Evolutionary conservation across 805 yeast species (phyloP), one percentile per base, ranked within the genome.

Genomic region (Monosporozyma aerobia): DNA sequence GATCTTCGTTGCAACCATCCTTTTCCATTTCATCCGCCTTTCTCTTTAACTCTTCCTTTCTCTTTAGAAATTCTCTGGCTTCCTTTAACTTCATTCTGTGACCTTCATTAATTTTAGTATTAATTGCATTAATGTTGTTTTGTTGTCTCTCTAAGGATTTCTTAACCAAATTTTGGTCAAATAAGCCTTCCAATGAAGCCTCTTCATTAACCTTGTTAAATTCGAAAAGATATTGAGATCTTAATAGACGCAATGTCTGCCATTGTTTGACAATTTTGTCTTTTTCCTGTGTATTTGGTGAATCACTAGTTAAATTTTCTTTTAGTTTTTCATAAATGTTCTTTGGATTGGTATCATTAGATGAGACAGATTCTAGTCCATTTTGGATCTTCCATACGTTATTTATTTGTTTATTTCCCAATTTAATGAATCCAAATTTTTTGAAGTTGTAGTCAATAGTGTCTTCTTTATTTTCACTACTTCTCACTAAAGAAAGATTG

Each of bases 161-260:
- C 9, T 56, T 50, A 30, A 62, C 61, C 39, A 64, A 43, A 1
- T 56, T 25, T 1, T 56, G 51, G 52, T 72, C 66, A 54, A 69
- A 74, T n/a, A 75, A 55, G 2, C 78, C 78, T 3, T 61, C 61
- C 10, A 72, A 52, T 11, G 78, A 78, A 7, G 61, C 58, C 0
- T 55, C 53, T 44, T 67, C 73, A 51, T 68, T 65, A 13, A 71
- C 71, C 13, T 67, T 63, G 29, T 59, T 64, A 45, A 76, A 71
- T 27, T 71, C 64, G 50, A 68, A 67, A 58, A 78, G 56, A 35
- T 64, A 59, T 7, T 65, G 64, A 5, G 65, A 64, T 54, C 79
- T 62, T 3, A 76, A 66, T 4, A 70, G 60, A 51, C 81, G 69
- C 44, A 77, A 56, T 1, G 71, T 72, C 51, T 73, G 72, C 81